These are phyloP conservation scores for Heterobasidion parviporum DNA, from an alignment of 1,284 basidiomycete genomes.

Conservation along the genomic window DNA sequence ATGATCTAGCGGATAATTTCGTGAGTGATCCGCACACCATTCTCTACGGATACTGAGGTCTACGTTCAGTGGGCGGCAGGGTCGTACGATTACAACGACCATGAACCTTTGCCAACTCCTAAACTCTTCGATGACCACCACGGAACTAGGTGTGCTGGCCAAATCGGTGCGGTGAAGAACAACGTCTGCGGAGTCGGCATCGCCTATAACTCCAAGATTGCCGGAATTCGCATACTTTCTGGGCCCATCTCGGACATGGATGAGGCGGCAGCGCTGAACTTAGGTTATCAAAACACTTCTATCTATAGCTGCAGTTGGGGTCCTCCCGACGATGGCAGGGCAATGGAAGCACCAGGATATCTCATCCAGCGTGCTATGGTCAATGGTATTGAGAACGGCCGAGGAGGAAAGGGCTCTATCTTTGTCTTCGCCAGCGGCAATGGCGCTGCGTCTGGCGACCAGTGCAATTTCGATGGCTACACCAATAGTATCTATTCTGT, in stretches of 20 bases:
- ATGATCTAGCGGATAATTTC: constrained; percentile 87
- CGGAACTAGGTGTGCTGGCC: constrained; percentile 96
- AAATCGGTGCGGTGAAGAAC: constrained; percentile 96
- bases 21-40: constrained; percentile 41
- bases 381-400: constrained; percentile 90
- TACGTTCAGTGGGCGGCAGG: constrained; percentile 69
- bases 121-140: constrained; percentile 90
- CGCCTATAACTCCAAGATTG: constrained; percentile 86
- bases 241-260: constrained; percentile 98
- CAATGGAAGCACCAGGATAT: constrained; percentile 93
- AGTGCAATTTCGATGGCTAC: constrained; percentile 99
- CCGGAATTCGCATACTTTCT: constrained; percentile 93
- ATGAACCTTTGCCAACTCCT: constrained; percentile 82
- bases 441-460: constrained; percentile 86
- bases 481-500: constrained; percentile 97
- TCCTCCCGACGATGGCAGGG: constrained; percentile 89
- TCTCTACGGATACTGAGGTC: background rate
- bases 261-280: constrained; percentile 95
- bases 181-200: constrained; percentile 94
- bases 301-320: constrained; percentile 99
- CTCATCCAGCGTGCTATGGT: constrained; percentile 93
- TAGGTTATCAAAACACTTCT: constrained; percentile 85
- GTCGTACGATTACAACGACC: constrained; percentile 97
- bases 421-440: constrained; percentile 99
- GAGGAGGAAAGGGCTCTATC: constrained; percentile 85